Base-by-base conservation (phyloP, 805 yeast species). In the Candida verbasci region DNA sequence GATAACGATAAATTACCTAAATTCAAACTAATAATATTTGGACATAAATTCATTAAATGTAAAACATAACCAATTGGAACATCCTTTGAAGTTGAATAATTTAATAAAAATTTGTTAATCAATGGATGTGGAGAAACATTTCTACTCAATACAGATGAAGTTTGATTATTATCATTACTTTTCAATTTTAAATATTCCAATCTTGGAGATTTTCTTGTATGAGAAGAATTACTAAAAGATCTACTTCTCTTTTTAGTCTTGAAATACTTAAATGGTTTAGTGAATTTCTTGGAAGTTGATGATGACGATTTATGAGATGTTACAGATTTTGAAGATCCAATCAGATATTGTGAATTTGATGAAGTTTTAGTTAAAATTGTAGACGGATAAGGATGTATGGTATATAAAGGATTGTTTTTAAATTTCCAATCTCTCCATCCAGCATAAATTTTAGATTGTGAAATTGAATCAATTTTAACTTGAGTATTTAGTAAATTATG, bases 351-450 rank as follows among this genome's bases (percentile, higher is more conserved):
- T 24, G 58, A 45, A 39, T 45, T 46, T 3, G 51, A 40, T 2
- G 41, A 21, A 20, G 48, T 41, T 29, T 45, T 45, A 4, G 50
- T 44, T 20, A 50, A 44, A 12, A 35, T 40, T 6, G 45, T 33
- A 1, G 56, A 43, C n/a, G 42, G 35, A 3, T 50, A 46, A 2
- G 55, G 48, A 34, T 45, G 51, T 27, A 59, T 42, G 1, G 67
- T 52, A 50, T 81, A 82, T 24, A 84, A 55, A 1, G 91, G 86
- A 56, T 82, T 88, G 35, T 73, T 74, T 43, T 86, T 72, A 49
- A 72, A 81, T 50, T 86, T 82, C 95, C 95, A 87, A 55, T 87
- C 96, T 53, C 96, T 71, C 96, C 96, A 87, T 8, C 91, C 82
- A 0, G 95, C 95, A 34, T 74, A 58, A 2, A 80, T 72, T 28